Base-by-base conservation (phyloP, 2,329 filamentous ascomycete species). In the Aureobasidium lini region DNA sequence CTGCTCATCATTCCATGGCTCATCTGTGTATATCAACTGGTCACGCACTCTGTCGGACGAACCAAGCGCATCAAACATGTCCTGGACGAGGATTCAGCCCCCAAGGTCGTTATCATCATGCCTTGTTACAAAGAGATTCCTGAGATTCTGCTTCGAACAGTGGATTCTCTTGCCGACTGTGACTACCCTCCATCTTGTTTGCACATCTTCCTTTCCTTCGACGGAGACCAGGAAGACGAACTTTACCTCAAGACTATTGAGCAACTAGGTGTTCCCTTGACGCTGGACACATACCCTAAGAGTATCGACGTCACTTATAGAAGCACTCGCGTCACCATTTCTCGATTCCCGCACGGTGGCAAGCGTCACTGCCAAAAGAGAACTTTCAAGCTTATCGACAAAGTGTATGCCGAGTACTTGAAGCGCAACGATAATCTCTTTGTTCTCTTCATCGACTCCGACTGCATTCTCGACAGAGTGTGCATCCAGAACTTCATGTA, bases 401-500 rank as follows among this genome's bases (percentile, higher is more conserved):
- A 87, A 68, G 87, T 97, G 15, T 97, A 96, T 72, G 83, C 86
- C 54, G 84, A 91, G 60, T 97, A 97, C 65, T 79, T 96, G 57
- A 88, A 87, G 73, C 81, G 85, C 49, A 90, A 96, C 70, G 93
- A 97, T 73, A 90, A 97, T 67, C 78, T 97, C 0, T 97, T 97
- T 71, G 87, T 97, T 57, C 82, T 97, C 10, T 97, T 97, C 75
- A 96, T 97, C 70, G 93, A 97, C 75, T 96, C 92, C 0, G 93
- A 97, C 71, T 97, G 94, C 73, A 94, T 96, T 63, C 79, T 97
- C 52, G 93, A 97, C 76, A 84, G 85, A 61, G 84, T 92, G 42
- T 97, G 93, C 71, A 83, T 97, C 61, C 93, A 96, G 71, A 97
- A 96, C 72, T 97, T 97, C 74, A 89, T 97, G 77, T 96, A 93